phyloP scores from a whole-genome alignment of 352 stramenopile species.

The Hyaloperonospora arabidopsidis region DNA sequence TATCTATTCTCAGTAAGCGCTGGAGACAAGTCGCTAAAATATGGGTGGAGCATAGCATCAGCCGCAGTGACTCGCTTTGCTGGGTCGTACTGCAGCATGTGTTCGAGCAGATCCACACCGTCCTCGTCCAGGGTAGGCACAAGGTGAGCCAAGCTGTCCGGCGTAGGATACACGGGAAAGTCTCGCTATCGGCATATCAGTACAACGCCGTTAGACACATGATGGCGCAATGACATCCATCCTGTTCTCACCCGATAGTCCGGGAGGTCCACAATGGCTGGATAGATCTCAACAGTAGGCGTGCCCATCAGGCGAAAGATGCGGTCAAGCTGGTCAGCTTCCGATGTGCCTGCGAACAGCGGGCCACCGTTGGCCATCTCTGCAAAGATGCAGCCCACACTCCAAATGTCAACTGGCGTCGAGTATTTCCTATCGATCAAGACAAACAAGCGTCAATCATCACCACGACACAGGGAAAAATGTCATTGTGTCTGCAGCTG shows the following conservation, averaged over 20 bases:
- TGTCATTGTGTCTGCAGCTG: neutral
- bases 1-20: constrained; percentile 56
- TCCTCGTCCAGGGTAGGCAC: constrained; percentile 87
- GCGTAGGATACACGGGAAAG: constrained; percentile 87
- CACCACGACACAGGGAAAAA: neutral
- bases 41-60: constrained; percentile 94
- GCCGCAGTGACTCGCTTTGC: constrained; percentile 89
- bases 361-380: constrained; percentile 91
- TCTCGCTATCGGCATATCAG: constrained; percentile 52
- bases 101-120: constrained; percentile 89
- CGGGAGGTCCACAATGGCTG: constrained; percentile 93
- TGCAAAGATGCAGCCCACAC: constrained; percentile 97
- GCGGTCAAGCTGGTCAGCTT: constrained; percentile 94
- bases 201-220: constrained; percentile 7
- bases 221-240: neutral
- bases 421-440: constrained; percentile 90
- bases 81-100: constrained; percentile 86
- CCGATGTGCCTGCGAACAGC: constrained; percentile 94
- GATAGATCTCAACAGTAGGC: constrained; percentile 90
- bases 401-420: constrained; percentile 99
- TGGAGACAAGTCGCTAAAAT: constrained; percentile 92
- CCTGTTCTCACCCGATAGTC: constrained; percentile 86
- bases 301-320: constrained; percentile 98
- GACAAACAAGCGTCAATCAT: neutral
- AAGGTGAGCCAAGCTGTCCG: constrained; percentile 81